Conservation (phyloP, 495 filamentous ascomycete species). For the Neurospora sp. region DNA sequence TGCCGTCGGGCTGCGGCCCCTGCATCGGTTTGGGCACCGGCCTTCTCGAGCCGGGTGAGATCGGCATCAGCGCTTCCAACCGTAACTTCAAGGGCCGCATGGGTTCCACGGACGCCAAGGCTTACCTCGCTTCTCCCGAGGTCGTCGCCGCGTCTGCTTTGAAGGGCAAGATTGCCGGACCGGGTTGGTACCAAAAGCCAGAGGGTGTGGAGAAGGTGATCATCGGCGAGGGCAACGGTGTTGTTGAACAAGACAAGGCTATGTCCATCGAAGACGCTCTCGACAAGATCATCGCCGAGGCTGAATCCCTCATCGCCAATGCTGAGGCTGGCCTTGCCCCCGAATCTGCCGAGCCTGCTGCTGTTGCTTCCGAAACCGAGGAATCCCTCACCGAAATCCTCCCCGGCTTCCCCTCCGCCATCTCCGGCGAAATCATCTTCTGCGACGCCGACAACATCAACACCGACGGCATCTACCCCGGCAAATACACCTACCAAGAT, state of each 20-base stretch:
- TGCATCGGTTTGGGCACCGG: constrained; percentile 88
- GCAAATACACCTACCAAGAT: constrained; percentile 79
- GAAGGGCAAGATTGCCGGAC: constrained; percentile 63
- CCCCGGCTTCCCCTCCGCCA: constrained; percentile 56
- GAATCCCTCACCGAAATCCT: constrained; percentile 49
- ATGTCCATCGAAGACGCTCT: constrained; percentile 55
- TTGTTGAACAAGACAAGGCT: constrained; percentile 48
- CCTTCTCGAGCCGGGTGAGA: constrained; percentile 72
- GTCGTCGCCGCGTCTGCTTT: constrained; percentile 86
- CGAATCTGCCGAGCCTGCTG: no score
- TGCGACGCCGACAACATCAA: constrained; percentile 66
- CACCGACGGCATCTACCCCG: constrained; percentile 76
- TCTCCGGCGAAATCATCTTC: constrained; percentile 60
- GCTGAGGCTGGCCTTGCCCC: no score
- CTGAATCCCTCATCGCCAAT: constrained; percentile 49
- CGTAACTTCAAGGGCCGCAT: constrained; percentile 92
- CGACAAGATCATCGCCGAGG: constrained; percentile 54
- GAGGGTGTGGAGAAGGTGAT: constrained; percentile 55
- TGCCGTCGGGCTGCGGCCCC: constrained; percentile 75
- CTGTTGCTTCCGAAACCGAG: no score
- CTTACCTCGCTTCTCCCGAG: constrained; percentile 84
- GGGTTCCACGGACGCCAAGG: constrained; percentile 71
- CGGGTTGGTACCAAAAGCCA: constrained; percentile 69
- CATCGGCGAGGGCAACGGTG: constrained; percentile 60
- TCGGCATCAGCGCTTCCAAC: constrained; percentile 83